Base-by-base conservation (phyloP, 1,284 basidiomycete species). In the Ganoderma boninense region DNA sequence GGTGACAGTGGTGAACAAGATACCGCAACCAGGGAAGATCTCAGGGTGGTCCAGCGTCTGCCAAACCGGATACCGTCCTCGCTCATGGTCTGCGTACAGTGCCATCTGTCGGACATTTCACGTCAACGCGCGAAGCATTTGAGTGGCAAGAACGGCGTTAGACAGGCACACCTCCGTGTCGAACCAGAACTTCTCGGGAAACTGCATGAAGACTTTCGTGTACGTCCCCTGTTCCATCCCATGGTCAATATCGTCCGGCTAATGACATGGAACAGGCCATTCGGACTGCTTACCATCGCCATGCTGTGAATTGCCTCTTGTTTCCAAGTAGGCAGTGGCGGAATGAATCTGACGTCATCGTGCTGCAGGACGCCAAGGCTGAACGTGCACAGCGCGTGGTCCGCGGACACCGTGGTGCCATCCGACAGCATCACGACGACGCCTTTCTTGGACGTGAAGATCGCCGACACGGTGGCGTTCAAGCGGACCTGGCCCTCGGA, bases 171-270 rank as follows among this genome's bases (percentile, higher is more conserved):
- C 90, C 85, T 92, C 84, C 0, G 89, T 89, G 52, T 89, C 84
- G 69, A 90, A 90, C 91, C 91, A 93, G 77, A 93, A 93, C 54
- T 88, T 89, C 67, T 86, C 76, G 0, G 87, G 83, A 75, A 92
- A 93, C 71, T 89, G 85, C 59, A 92, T 74, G 79, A 92, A 93
- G 61, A 93, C 91, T 80, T 92, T 93, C 4, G 91, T 92, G 75
- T 91, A 93, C 2, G 86, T 90, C 1, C 84, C 85, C 86, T 87
- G 46, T 11, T 26, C 16, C 18, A 32, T 13, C 5, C 23, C 38
- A 4, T 18, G 1, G 20, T 42, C n/a, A n/a, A 35, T 4, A 38
- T 61, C 20, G 26, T 44, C 38, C 64, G 1, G 42, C 14, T 38
- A 8, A 10, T 6, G 23, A 16, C 6, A 44, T 4, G 23, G 10